Conservation (phyloP, 2,329 filamentous ascomycete species). For the Fusarium sp. region DNA sequence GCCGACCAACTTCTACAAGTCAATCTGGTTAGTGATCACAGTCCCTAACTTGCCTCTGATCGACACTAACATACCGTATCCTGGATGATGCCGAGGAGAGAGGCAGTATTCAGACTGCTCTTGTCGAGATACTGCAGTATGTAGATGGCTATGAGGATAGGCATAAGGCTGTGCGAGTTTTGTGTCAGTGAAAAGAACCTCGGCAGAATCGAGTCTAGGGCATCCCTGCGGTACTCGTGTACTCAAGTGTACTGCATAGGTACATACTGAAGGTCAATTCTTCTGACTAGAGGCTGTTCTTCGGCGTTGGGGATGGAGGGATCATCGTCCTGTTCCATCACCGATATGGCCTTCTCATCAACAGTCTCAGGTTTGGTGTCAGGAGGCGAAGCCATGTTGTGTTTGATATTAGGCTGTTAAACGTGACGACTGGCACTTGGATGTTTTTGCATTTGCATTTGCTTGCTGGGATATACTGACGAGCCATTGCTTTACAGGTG, state of each 20-base stretch:
- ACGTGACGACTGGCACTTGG: not conserved
- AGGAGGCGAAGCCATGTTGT: not conserved
- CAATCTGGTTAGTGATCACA: not conserved
- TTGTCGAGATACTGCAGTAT: not conserved
- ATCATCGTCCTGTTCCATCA: not conserved
- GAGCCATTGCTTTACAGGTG: not conserved
- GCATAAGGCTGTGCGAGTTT: not conserved
- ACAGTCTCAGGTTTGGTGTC: not conserved
- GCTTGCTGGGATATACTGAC: not conserved
- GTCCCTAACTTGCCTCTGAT: fast-evolving
- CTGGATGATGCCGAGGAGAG: not conserved
- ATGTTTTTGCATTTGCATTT: not conserved
- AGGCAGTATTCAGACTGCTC: not conserved
- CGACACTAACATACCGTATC: not conserved
- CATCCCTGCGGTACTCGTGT: fast-evolving
- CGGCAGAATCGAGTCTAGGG: not conserved
- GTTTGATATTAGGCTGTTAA: fast-evolving
- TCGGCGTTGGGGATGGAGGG: not conserved
- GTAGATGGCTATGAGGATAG: not conserved
- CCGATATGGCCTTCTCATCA: not conserved
- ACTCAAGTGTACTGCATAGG: fast-evolving
- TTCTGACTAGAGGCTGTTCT: not conserved
- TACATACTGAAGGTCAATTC: not conserved
- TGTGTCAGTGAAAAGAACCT: not conserved
- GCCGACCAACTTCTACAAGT: not conserved